A percentile compares a stretch with the other conserved stretches of the same genome.
Conservation (phyloP, 2,329 filamentous ascomycete genomes). For the Epichloe amarillans region DNA sequence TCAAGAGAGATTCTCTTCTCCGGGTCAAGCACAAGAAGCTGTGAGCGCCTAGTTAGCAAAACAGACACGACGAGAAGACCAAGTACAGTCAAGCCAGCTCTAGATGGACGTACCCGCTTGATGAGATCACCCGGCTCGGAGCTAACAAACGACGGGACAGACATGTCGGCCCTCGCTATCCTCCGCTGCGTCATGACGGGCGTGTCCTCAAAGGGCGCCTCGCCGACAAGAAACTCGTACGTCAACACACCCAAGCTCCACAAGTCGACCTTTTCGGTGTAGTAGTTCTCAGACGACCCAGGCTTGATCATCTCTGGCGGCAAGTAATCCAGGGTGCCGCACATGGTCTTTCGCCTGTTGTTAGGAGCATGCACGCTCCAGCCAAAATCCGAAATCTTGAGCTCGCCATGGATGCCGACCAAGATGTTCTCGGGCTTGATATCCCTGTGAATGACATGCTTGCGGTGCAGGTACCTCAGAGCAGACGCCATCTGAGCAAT, state of each 20-base stretch:
- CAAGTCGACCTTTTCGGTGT: slow-evolving; percentile 89
- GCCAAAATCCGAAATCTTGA: slow-evolving; percentile 97
- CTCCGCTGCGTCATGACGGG: slow-evolving; percentile 86
- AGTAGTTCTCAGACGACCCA: slow-evolving; percentile 70
- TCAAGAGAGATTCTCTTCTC: slow-evolving; percentile 87
- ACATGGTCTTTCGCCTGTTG: slow-evolving; percentile 87
- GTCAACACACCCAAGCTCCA: slow-evolving; percentile 93
- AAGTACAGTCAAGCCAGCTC: background rate
- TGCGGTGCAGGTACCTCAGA: slow-evolving; percentile 17
- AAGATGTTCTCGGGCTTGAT: slow-evolving; percentile 24
- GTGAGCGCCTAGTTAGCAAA: slow-evolving; percentile 14
- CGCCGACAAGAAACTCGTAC: slow-evolving; percentile 91
- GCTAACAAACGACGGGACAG: slow-evolving; percentile 79
- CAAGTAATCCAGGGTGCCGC: slow-evolving; percentile 92
- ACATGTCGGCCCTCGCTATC: slow-evolving; percentile 84
- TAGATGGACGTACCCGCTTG: slow-evolving; percentile 52
- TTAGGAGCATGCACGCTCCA: slow-evolving; percentile 98
- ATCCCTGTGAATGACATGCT: slow-evolving; percentile 20
- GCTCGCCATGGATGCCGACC: slow-evolving; percentile 80
- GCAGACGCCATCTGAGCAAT: slow-evolving; percentile 54
- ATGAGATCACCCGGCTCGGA: slow-evolving; percentile 85
- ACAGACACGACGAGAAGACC: background rate
- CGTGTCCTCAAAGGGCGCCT: slow-evolving; percentile 94
- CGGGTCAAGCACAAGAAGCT: slow-evolving; percentile 83
- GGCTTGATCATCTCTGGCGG: slow-evolving; percentile 94